phyloP scores from a whole-genome alignment of 1,284 basidiomycete species.

The Ustilago sp. region DNA sequence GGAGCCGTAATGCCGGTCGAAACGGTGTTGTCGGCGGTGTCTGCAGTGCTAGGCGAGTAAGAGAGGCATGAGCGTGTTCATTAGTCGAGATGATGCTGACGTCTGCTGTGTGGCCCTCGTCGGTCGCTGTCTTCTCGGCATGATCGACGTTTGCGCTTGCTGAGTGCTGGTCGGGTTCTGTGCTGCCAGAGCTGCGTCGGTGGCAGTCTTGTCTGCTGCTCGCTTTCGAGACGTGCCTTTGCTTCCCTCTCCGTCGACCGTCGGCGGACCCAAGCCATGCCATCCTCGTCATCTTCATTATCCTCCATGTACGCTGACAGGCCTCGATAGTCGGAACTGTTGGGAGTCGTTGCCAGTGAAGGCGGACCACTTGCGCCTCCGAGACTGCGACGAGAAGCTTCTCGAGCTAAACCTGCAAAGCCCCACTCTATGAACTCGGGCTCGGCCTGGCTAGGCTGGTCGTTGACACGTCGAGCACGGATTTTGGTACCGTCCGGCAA shows the following conservation, averaged over 20 bases:
- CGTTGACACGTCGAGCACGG: slow-evolving; percentile 61
- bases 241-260: slow-evolving; percentile 44
- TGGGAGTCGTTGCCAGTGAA: slow-evolving; percentile 48
- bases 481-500: slow-evolving; percentile 67
- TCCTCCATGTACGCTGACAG: slow-evolving; percentile 34
- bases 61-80: neutral
- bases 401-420: slow-evolving; percentile 63
- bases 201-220: slow-evolving; percentile 26
- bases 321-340: slow-evolving; percentile 36
- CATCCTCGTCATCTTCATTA: slow-evolving; percentile 44
- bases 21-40: neutral
- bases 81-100: neutral
- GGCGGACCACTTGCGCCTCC: slow-evolving; percentile 43
- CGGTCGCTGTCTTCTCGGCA: neutral
- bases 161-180: slow-evolving; percentile 1
- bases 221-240: slow-evolving; percentile 34
- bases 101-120: neutral
- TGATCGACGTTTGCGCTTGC: neutral
- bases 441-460: slow-evolving; percentile 49
- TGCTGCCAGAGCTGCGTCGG: slow-evolving; percentile 6
- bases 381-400: slow-evolving; percentile 44
- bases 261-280: slow-evolving; percentile 49
- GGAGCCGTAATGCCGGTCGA: neutral
- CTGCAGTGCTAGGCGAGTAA: neutral
- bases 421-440: slow-evolving; percentile 62